Conservation (phyloP, 371 early-diverging fungal genomes). For the Sporodiniella umbellata region DNA sequence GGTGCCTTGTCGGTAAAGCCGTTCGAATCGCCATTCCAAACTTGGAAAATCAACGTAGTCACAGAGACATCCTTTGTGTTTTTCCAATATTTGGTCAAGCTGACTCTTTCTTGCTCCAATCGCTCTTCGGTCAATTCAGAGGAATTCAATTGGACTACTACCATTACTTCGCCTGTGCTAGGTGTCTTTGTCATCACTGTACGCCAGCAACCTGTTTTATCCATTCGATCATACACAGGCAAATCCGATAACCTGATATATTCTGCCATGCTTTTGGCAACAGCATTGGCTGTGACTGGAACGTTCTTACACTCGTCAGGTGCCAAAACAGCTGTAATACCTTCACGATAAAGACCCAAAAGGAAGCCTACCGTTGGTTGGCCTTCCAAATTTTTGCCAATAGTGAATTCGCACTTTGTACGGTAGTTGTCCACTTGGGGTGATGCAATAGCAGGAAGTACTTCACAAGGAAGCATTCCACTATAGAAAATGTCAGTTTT, state of each 20-base stretch:
- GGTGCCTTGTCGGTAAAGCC: slow-evolving; percentile 54
- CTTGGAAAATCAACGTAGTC: slow-evolving; percentile 59
- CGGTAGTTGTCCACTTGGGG: slow-evolving; percentile 68
- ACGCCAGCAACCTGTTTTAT: slow-evolving; percentile 64
- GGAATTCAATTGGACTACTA: background rate
- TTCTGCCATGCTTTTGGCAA: slow-evolving; percentile 45
- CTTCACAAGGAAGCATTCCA: slow-evolving; percentile 24
- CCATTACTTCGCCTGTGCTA: slow-evolving; percentile 35
- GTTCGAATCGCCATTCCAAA: slow-evolving; percentile 52
- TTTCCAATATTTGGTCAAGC: slow-evolving; percentile 31
- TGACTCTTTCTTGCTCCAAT: slow-evolving; percentile 29
- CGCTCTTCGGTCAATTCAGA: background rate
- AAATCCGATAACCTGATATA: slow-evolving; percentile 21
- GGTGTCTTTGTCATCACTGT: slow-evolving; percentile 57
- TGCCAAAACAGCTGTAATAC: slow-evolving; percentile 50
- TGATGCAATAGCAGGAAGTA: slow-evolving; percentile 56
- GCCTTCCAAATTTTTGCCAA: slow-evolving; percentile 62
- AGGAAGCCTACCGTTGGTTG: slow-evolving; percentile 70
- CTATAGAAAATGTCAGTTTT: background rate
- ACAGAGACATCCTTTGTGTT: slow-evolving; percentile 1
- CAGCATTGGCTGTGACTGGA: slow-evolving; percentile 45
- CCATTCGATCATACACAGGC: slow-evolving; percentile 52
- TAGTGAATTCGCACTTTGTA: slow-evolving; percentile 80
- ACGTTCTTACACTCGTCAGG: slow-evolving; percentile 54
- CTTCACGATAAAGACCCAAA: slow-evolving; percentile 64